Evolutionary conservation across 441 rosid genomes (phyloP).

Genomic region (Jatropha podagrica): DNA sequence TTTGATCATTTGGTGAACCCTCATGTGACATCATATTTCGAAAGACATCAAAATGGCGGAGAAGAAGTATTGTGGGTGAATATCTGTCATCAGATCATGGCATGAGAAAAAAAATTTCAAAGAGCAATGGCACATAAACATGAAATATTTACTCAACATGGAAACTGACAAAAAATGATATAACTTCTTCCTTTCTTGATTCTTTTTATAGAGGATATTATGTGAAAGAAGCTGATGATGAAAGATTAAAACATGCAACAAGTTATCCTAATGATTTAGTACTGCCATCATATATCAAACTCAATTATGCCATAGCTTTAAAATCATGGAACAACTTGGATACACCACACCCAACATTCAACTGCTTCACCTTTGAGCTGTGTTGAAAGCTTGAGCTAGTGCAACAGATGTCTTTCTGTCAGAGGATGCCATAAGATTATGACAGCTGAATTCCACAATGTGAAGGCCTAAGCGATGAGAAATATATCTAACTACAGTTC

Average conservation of each 20-base stretch:
- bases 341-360: conserved; percentile 22
- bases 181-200: neutral
- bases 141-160: neutral
- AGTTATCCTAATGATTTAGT: neutral
- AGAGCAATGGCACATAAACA: conserved; percentile 3
- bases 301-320: neutral
- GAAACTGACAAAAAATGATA: neutral
- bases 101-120: conserved; percentile 18
- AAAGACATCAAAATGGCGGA: conserved; percentile 85
- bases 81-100: conserved; percentile 54
- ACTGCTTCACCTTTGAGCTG: conserved; percentile 77
- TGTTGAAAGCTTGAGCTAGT: conserved; percentile 76
- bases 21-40: conserved; percentile 67
- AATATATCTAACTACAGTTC: conserved; percentile 78
- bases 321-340: conserved; percentile 14
- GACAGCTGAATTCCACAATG: conserved; percentile 94
- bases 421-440: conserved; percentile 68
- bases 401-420: conserved; percentile 75
- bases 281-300: neutral
- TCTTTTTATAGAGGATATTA: neutral
- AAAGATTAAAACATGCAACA: conserved; percentile 6
- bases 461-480: conserved; percentile 79
- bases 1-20: conserved; percentile 72
- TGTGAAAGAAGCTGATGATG: neutral
- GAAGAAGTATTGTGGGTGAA: conserved; percentile 82